Base-by-base conservation (phyloP, 106 monocot species). In the Dendrobium nobile region DNA sequence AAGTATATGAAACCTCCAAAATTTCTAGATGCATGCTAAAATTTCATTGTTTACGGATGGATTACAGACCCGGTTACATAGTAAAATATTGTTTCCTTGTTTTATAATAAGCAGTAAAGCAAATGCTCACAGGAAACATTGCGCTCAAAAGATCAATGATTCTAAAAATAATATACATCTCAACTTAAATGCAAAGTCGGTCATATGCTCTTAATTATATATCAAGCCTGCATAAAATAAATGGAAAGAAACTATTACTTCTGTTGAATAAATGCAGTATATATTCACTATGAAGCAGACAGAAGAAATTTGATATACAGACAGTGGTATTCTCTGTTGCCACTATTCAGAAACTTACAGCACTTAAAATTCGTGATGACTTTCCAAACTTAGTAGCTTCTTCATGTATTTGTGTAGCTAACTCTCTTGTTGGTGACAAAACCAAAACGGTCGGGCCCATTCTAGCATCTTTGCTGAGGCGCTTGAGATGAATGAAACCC, bases 391-490 rank as follows among this genome's bases (percentile, higher is more conserved):
- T 92, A 24, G 83, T 72, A 51, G 92, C 88, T 84, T 92, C 88
- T 43, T 87, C 88, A 28, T 88, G 90, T 77, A 95, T 92, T 76
- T 95, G 95, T 67, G 92, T 95, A 1, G 95, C 95, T 43, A 95
- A 80, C 82, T 95, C 95, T 70, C 95, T 88, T n/a, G 95, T 95
- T 19, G 95, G 95, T 28, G 95, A 85, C 5, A 95, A 79, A 78
- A 95, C 85, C 79, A 95, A 82, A n/a, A 92, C 87, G 6, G 92
- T 87, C 22, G 95, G 95, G 16, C 95, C 95, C 72, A 77, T 81
- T 43, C 68, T 80, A 26, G 88, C 77, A 84, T 95, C 87, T 67
- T 88, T 92, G 1, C 77, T 83, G 44, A 90, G 78, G 45, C 80
- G 87, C 65, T 85, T 92, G 19, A 90, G 80, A 84, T 84, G 88